Evolutionary conservation across 2,329 filamentous ascomycete genomes (phyloP).

Genomic region (Neodidymelliopsis sp.): DNA sequence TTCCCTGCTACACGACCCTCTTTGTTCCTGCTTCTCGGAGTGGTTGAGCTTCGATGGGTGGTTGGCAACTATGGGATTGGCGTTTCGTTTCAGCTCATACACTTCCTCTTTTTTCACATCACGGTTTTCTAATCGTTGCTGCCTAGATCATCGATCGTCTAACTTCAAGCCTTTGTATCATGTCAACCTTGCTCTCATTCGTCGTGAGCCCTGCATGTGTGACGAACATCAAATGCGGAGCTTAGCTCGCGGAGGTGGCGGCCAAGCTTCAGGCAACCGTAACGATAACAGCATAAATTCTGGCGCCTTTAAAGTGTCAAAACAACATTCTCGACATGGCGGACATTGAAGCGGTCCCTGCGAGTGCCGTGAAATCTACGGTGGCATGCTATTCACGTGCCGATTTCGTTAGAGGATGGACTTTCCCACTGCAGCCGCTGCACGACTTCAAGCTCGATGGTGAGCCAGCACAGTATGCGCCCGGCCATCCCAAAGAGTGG

Average conservation of each 20-base stretch:
- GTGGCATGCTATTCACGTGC: conserved; percentile 7
- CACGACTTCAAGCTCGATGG: conserved; percentile 25
- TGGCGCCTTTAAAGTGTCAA: background rate
- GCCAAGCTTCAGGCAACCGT: conserved; percentile 8
- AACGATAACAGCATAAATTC: background rate
- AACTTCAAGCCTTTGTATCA: background rate
- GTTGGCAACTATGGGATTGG: conserved; percentile 35
- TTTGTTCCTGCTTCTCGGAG: conserved; percentile 23
- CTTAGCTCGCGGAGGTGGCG: background rate
- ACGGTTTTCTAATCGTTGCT: background rate
- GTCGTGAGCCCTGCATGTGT: background rate
- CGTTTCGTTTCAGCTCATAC: conserved; percentile 47
- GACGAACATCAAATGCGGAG: background rate
- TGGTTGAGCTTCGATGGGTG: conserved; percentile 35
- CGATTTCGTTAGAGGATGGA: conserved; percentile 22
- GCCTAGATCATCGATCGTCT: background rate
- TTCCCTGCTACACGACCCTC: conserved; percentile 38
- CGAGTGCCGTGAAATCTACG: background rate
- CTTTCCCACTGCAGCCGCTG: conserved; percentile 21
- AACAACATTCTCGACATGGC: background rate
- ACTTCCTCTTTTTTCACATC: conserved; percentile 7
- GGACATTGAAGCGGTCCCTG: background rate
- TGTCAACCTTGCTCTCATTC: background rate
- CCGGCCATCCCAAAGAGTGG: conserved; percentile 30
- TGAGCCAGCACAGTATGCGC: conserved; percentile 21